Percentiles rank a stretch among this genome's conserved stretches.
Conservation (phyloP, 352 stramenopile genomes). For the Blastocystis sp. region DNA sequence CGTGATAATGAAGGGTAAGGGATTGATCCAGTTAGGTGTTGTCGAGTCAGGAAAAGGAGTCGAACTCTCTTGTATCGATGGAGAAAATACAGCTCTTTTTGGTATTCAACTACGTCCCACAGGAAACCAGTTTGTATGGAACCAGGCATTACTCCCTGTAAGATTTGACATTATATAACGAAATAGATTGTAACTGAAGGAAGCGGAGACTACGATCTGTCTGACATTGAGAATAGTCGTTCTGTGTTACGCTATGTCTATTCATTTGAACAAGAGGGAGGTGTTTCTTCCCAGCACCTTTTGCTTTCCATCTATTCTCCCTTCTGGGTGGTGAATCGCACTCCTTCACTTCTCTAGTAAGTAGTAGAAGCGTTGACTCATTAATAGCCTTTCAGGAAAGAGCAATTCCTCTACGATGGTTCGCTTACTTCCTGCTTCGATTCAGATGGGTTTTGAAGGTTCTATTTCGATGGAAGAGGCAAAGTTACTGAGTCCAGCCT, state of each 20-base stretch:
- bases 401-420: not conserved
- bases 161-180: not conserved
- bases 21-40: not conserved
- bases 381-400: not conserved
- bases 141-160: constrained; percentile 1
- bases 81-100: not conserved
- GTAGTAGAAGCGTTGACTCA: not conserved
- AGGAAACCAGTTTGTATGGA: constrained; percentile 1
- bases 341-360: not conserved
- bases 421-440: not conserved
- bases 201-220: not conserved
- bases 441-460: not conserved
- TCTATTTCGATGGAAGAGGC: not conserved
- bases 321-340: constrained; percentile 42
- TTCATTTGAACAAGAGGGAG: not conserved
- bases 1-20: not conserved
- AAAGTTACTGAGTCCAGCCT: not conserved
- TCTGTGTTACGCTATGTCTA: not conserved
- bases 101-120: not conserved
- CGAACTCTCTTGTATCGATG: not conserved
- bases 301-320: not conserved
- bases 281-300: not conserved
- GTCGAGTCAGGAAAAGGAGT: not conserved
- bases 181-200: not conserved
- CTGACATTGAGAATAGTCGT: constrained; percentile 4